These are phyloP conservation scores for Sclerotinia nivalis DNA, from an alignment of 2,329 filamentous ascomycete species.

Conservation along the genomic window DNA sequence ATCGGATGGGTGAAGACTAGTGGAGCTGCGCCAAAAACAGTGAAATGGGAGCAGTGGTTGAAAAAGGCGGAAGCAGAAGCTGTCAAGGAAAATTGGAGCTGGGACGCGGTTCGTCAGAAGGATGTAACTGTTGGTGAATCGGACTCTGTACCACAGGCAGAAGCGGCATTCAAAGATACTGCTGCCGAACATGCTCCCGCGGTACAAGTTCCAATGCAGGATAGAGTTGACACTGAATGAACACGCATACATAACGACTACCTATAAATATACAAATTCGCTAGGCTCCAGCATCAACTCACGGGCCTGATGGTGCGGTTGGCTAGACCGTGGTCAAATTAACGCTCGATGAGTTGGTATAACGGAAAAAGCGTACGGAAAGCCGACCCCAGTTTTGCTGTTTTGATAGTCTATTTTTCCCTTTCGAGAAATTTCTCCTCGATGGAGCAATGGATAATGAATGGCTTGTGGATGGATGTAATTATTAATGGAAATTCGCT, in stretches of 20 bases:
- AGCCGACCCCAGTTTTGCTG: neutral
- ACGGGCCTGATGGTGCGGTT: neutral
- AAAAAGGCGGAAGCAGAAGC: constrained; percentile 49
- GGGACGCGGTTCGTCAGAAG: constrained; percentile 53
- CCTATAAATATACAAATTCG: neutral
- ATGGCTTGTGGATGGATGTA: neutral
- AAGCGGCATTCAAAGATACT: constrained; percentile 26
- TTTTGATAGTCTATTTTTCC: neutral
- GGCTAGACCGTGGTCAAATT: neutral
- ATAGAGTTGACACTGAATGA: constrained; percentile 12
- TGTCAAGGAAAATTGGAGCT: constrained; percentile 39
- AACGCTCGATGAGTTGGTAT: neutral
- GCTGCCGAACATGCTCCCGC: constrained; percentile 37
- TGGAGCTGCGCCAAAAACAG: constrained; percentile 53
- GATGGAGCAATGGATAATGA: neutral
- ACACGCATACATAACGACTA: neutral
- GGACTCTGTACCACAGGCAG: constrained; percentile 24
- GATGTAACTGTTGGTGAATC: constrained; percentile 48
- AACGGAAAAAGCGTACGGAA: neutral
- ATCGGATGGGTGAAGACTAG: constrained; percentile 55
- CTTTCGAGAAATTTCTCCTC: neutral
- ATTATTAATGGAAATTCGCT: neutral
- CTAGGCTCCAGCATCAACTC: neutral
- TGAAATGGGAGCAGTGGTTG: constrained; percentile 56
- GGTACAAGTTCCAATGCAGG: constrained; percentile 31